phyloP scores from a whole-genome alignment of 78 protist genomes.

The Chrysochromulina tobinii region DNA sequence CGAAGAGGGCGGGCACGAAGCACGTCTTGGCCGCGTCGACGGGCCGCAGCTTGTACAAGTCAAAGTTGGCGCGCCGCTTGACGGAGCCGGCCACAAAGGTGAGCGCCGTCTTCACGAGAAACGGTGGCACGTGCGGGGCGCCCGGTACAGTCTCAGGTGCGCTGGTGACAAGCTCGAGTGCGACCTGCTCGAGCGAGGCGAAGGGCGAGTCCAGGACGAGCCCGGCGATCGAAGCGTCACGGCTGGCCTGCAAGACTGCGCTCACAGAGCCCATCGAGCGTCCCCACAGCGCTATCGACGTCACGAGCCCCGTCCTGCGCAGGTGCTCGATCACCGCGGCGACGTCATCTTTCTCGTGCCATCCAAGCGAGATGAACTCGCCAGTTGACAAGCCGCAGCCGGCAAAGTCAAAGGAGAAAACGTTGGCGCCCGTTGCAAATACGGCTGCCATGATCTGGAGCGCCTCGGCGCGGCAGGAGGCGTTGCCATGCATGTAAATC shows the following conservation, averaged over 20 bases:
- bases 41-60: slow-evolving; percentile 4
- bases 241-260: slow-evolving; percentile 58
- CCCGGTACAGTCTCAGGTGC: neutral
- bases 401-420: slow-evolving; percentile 72
- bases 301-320: no score
- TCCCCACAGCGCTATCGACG: slow-evolving; percentile 75
- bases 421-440: neutral
- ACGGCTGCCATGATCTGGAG: neutral
- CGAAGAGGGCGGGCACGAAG: slow-evolving; percentile 69
- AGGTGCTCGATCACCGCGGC: slow-evolving; percentile 30
- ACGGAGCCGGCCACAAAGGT: neutral
- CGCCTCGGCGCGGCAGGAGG: slow-evolving; percentile 24
- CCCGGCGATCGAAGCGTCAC: slow-evolving; percentile 69
- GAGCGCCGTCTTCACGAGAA: neutral
- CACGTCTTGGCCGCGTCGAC: neutral
- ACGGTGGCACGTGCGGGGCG: no score
- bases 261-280: slow-evolving; percentile 76
- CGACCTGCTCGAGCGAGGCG: slow-evolving; percentile 56
- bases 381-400: slow-evolving; percentile 74
- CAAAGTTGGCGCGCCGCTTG: neutral
- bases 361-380: slow-evolving; percentile 75
- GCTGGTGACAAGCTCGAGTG: slow-evolving; percentile 63
- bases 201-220: slow-evolving; percentile 74
- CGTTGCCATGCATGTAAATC: slow-evolving; percentile 13
- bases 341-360: slow-evolving; percentile 69